A percentile compares a stretch with the other conserved stretches of the same genome.
These are phyloP conservation scores for Solanum neorickii DNA, from an alignment of 257 asterid genomes.

Conservation along the genomic window DNA sequence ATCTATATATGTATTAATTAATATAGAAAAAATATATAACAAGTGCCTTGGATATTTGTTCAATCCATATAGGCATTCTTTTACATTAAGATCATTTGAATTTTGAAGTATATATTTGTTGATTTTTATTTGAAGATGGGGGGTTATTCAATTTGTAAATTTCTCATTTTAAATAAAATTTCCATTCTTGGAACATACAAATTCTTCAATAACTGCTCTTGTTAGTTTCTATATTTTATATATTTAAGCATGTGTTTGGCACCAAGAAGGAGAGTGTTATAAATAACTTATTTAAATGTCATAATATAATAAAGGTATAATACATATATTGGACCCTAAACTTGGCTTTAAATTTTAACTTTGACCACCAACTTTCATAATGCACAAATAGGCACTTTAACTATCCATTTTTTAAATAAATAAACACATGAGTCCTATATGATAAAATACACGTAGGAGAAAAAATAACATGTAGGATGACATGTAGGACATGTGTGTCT, in stretches of 20 bases:
- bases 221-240: not conserved
- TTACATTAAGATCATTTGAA: not conserved
- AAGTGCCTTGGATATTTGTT: not conserved
- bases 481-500: too few species aligned
- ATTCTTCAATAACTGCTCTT: not conserved
- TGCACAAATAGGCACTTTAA: too few species aligned
- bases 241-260: not conserved
- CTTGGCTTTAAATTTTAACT: too few species aligned
- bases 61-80: not conserved
- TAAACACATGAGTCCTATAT: too few species aligned
- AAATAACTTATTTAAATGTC: too few species aligned
- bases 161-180: too few species aligned
- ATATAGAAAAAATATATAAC: not conserved
- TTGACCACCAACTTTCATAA: too few species aligned
- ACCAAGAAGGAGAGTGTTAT: not conserved
- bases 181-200: not conserved
- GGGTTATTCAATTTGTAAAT: not conserved
- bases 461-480: too few species aligned
- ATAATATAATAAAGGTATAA: too few species aligned
- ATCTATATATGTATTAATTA: not conserved
- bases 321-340: too few species aligned
- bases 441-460: too few species aligned
- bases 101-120: not conserved
- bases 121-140: not conserved
- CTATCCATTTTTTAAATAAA: too few species aligned